Percentiles rank a stretch among this genome's conserved stretches.
Conservation (phyloP, 1,284 basidiomycete species). For the Entoloma clypeatum region DNA sequence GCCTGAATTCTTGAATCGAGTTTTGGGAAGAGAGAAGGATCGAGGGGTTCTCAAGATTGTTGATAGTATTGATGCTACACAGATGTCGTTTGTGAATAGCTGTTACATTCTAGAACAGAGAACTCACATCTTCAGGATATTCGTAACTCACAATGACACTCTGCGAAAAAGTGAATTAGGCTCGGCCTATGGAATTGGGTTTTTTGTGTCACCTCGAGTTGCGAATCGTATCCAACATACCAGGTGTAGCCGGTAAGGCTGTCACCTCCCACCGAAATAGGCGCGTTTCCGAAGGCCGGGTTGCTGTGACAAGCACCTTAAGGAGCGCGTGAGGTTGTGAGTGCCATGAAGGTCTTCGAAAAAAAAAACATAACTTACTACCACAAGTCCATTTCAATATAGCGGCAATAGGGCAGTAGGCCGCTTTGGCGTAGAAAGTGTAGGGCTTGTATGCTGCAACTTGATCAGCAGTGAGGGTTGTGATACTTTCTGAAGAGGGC, state of each 20-base stretch:
- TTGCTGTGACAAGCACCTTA: slow-evolving; percentile 48
- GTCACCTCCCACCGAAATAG: slow-evolving; percentile 47
- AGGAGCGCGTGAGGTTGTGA: not conserved
- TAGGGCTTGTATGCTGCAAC: slow-evolving; percentile 47
- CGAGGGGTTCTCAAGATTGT: too few relatives aligned
- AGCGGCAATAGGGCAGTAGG: slow-evolving; percentile 30
- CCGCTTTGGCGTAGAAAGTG: slow-evolving; percentile 35
- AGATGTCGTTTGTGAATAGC: too few relatives aligned
- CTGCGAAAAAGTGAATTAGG: slow-evolving; percentile 11
- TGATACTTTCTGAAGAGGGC: too few relatives aligned
- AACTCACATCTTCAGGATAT: too few relatives aligned
- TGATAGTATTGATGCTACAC: too few relatives aligned
- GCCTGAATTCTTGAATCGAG: slow-evolving; percentile 33
- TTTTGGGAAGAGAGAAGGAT: slow-evolving; percentile 43
- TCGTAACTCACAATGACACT: slow-evolving; percentile 38
- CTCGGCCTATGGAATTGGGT: slow-evolving; percentile 2
- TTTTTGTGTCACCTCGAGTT: slow-evolving; percentile 17
- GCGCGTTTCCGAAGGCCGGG: slow-evolving; percentile 40
- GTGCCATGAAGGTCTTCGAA: not conserved
- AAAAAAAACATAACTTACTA: slow-evolving; percentile 12
- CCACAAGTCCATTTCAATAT: slow-evolving; percentile 32
- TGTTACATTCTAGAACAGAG: too few relatives aligned
- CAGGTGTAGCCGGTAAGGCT: slow-evolving; percentile 37
- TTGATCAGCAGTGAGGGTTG: slow-evolving; percentile 37
- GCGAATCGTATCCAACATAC: slow-evolving; percentile 42